A percentile compares a stretch with the other conserved stretches of the same genome.
Evolutionary conservation across 495 filamentous ascomycete species (phyloP).

Genomic region (Neurospora sp.): DNA sequence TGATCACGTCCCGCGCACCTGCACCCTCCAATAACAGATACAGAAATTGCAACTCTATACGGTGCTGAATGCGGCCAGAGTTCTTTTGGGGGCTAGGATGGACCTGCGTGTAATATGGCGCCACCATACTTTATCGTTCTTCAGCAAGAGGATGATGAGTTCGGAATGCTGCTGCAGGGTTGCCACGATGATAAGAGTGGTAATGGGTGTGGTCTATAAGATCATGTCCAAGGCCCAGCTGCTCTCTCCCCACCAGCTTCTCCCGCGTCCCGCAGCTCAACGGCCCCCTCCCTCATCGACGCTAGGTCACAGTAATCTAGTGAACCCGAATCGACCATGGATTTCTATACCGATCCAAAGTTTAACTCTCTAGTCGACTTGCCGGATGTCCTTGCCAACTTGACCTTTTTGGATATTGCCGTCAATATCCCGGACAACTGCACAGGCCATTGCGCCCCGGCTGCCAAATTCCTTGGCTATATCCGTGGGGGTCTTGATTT

Average conservation of each 20-base stretch:
- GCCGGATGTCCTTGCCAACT: not conserved
- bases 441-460: not conserved
- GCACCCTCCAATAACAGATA: not conserved
- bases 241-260: not conserved
- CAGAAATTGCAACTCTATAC: not conserved
- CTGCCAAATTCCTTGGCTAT: not conserved
- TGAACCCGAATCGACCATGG: not conserved
- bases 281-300: not conserved
- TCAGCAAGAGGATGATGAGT: not conserved
- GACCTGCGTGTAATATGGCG: not conserved
- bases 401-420: not conserved
- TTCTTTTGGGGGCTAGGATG: not conserved
- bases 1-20: not conserved
- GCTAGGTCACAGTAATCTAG: not conserved
- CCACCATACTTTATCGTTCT: not conserved
- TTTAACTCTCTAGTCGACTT: not conserved
- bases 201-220: not conserved
- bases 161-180: not conserved
- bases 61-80: not conserved
- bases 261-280: not conserved
- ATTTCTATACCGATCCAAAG: not conserved
- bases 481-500: too few relatives aligned
- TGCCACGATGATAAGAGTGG: not conserved
- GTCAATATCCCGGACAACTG: not conserved
- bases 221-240: not conserved